These are phyloP conservation scores for Bryopsis sp. DNA, from an alignment of 139 green algal species.

Conservation along the genomic window DNA sequence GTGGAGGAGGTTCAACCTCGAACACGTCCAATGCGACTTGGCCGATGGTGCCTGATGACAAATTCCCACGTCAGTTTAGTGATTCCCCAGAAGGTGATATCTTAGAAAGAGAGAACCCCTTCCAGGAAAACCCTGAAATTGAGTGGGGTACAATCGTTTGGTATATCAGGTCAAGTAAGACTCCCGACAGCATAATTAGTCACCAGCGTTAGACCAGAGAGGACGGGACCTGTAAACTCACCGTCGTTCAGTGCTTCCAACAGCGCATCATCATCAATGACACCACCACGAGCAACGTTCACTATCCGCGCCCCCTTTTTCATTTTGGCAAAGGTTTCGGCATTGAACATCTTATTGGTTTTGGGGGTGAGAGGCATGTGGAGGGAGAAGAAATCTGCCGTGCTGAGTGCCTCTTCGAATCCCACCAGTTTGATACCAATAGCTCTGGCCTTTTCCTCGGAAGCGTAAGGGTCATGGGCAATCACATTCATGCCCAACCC, in stretches of 20 bases:
- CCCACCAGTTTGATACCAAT: constrained; percentile 60
- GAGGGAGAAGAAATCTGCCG: constrained; percentile 67
- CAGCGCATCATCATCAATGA: constrained; percentile 86
- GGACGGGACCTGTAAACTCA: constrained; percentile 2
- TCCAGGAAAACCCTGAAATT: too few species aligned
- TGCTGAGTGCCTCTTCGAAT: constrained; percentile 74
- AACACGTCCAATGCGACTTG: constrained; percentile 90
- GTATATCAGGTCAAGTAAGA: too few species aligned
- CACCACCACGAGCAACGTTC: constrained; percentile 89
- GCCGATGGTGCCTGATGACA: constrained; percentile 24
- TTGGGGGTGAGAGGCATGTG: constrained; percentile 64
- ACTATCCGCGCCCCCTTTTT: constrained; percentile 79
- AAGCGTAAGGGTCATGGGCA: constrained; percentile 88
- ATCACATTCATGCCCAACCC: constrained; percentile 84
- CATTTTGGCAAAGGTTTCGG: constrained; percentile 75
- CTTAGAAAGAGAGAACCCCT: too few species aligned
- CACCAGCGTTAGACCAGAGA: too few species aligned
- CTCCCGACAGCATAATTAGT: too few species aligned
- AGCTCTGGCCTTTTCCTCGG: constrained; percentile 61
- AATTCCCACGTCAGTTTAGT: not conserved
- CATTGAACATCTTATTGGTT: constrained; percentile 76
- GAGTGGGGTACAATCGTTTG: too few species aligned
- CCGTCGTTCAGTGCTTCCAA: constrained; percentile 67
- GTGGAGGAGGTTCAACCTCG: constrained; percentile 65
- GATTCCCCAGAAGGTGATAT: not conserved